Conservation (phyloP, 192 early-diverging fungal genomes). For the Coemansia sp. region DNA sequence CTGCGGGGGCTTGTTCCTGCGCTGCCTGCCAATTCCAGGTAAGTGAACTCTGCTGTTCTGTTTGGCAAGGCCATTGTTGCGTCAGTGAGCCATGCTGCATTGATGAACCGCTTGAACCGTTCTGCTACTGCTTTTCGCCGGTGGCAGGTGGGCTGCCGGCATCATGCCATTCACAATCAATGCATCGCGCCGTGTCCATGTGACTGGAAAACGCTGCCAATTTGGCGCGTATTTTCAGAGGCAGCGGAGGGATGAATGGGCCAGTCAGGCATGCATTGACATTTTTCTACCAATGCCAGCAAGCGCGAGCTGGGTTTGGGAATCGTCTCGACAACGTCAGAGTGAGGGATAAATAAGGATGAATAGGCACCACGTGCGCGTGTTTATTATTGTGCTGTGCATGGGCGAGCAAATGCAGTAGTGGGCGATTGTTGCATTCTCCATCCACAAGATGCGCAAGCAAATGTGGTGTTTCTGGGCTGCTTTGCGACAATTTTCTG, state of each 20-base stretch:
- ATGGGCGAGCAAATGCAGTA: slow-evolving; percentile 5
- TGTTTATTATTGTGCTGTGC: slow-evolving; percentile 6
- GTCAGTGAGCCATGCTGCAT: neutral
- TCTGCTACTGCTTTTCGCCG: neutral
- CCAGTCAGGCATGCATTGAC: neutral
- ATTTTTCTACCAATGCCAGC: neutral
- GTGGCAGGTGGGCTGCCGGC: neutral
- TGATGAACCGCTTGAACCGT: neutral
- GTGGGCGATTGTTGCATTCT: neutral
- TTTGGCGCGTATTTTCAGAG: neutral
- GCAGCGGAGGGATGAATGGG: neutral
- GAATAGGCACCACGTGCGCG: slow-evolving; percentile 1
- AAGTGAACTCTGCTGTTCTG: neutral
- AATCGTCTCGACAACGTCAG: neutral
- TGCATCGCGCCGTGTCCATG: neutral
- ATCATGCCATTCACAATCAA: neutral
- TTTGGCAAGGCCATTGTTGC: neutral
- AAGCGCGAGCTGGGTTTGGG: neutral
- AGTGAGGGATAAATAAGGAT: neutral
- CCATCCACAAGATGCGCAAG: neutral
- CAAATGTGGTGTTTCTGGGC: neutral
- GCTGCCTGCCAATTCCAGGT: slow-evolving; percentile 6
- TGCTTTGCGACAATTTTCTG: neutral
- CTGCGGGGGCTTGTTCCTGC: slow-evolving; percentile 11
- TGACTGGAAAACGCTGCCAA: neutral